Evolutionary conservation across 2,329 filamentous ascomycete genomes (phyloP).

Genomic region (Coniochaeta prunicola): DNA sequence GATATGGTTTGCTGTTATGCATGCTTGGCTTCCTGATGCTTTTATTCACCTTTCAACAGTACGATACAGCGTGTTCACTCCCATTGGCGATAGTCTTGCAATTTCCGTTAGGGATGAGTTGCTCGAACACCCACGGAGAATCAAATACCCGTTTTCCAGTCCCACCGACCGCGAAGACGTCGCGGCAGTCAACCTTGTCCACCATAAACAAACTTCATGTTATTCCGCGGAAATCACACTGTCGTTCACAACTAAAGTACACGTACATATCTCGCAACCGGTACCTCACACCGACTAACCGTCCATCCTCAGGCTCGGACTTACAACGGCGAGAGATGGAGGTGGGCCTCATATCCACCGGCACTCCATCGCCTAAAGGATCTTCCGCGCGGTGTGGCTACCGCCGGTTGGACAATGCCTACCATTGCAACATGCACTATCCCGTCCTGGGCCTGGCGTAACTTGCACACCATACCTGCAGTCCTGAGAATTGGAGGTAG

Average conservation of each 20-base stretch:
- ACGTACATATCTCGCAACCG: too few relatives aligned
- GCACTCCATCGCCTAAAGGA: background rate
- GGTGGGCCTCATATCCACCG: background rate
- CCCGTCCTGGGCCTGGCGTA: background rate
- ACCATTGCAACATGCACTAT: background rate
- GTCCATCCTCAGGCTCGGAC: background rate
- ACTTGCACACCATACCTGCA: too few relatives aligned
- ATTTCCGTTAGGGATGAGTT: background rate
- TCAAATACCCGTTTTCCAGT: background rate
- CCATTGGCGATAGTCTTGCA: background rate
- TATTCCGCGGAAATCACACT: background rate
- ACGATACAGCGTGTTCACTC: too few relatives aligned
- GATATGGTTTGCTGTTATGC: too few relatives aligned
- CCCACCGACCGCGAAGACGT: too few relatives aligned
- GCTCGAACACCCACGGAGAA: background rate
- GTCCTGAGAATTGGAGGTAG: background rate
- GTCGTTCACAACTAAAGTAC: background rate
- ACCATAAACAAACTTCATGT: too few relatives aligned
- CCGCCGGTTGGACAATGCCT: background rate
- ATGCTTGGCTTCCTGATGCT: background rate
- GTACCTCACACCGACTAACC: too few relatives aligned
- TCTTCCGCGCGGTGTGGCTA: background rate
- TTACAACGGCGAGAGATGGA: background rate
- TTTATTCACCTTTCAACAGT: background rate
- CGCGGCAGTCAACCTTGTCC: too few relatives aligned